These are phyloP conservation scores for Globisporangium heterothallicum DNA, from an alignment of 352 stramenopile species.

Conservation along the genomic window DNA sequence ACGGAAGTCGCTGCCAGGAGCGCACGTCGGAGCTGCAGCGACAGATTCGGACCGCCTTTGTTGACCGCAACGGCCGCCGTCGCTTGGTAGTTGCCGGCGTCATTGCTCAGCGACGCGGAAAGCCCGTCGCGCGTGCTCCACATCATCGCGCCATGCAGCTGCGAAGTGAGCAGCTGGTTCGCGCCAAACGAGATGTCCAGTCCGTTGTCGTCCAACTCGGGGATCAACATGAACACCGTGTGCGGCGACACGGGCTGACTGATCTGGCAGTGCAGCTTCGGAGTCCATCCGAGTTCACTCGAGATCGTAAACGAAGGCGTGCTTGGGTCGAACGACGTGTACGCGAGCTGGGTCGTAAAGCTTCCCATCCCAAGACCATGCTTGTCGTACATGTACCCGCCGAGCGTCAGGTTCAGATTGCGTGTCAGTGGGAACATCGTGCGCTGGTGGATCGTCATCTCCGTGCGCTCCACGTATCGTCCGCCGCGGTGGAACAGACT, in stretches of 20 bases:
- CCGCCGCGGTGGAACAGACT: constrained; percentile 40
- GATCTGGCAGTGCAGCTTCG: constrained; percentile 71
- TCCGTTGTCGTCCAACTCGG: constrained; percentile 63
- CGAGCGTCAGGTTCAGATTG: constrained; percentile 54
- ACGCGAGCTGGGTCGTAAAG: constrained; percentile 58
- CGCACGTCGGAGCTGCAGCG: constrained; percentile 41
- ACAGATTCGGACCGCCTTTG: constrained; percentile 43
- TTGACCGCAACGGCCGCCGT: constrained; percentile 43
- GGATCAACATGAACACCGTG: constrained; percentile 72
- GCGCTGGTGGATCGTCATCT: constrained; percentile 81
- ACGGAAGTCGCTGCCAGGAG: constrained; percentile 30
- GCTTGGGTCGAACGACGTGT: constrained; percentile 62
- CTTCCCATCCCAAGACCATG: constrained; percentile 62
- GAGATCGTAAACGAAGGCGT: constrained; percentile 52
- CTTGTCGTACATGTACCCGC: constrained; percentile 84
- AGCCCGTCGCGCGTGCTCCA: constrained; percentile 75
- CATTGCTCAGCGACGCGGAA: constrained; percentile 52
- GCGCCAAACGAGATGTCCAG: constrained; percentile 67
- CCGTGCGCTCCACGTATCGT: constrained; percentile 49
- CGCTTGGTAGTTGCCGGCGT: constrained; percentile 33
- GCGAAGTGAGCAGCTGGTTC: constrained; percentile 54
- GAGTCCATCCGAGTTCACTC: constrained; percentile 72
- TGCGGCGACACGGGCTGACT: constrained; percentile 64
- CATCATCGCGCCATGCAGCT: constrained; percentile 76
- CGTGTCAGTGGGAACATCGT: constrained; percentile 58